Evolutionary conservation across 2,329 filamentous ascomycete species (phyloP).

Genomic region (Beauveria asiatica): DNA sequence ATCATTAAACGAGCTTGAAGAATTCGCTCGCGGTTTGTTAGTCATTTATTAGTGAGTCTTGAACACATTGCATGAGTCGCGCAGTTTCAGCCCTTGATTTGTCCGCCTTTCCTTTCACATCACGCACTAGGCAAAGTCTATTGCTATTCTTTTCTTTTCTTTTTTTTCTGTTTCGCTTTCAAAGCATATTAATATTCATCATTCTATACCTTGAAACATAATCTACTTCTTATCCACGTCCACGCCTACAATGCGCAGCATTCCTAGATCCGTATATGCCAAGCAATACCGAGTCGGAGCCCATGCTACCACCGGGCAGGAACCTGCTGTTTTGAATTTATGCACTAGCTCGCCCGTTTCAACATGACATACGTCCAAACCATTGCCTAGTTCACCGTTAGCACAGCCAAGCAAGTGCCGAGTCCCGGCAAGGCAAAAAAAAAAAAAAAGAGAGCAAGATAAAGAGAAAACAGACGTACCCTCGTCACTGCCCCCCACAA

Average conservation of each 20-base stretch:
- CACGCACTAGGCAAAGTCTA: not conserved
- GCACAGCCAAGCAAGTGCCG: not conserved
- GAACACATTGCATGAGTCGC: not conserved
- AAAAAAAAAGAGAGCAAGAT: no score
- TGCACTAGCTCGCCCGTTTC: conserved; percentile 68
- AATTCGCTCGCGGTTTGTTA: not conserved
- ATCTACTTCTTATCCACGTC: conserved; percentile 35
- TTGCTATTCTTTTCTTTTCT: not conserved
- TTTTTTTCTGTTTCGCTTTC: not conserved
- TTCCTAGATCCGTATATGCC: conserved; percentile 63
- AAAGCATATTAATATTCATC: not conserved
- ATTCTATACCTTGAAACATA: not conserved
- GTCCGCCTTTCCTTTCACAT: not conserved
- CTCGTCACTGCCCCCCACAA: conserved; percentile 68
- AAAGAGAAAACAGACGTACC: conserved; percentile 30
- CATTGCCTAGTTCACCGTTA: conserved; percentile 36
- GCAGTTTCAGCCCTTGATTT: not conserved
- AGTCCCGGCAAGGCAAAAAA: no score
- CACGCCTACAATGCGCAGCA: conserved; percentile 59
- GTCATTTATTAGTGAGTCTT: no score
- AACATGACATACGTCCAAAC: conserved; percentile 61
- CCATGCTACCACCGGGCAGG: conserved; percentile 64
- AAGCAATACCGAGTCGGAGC: conserved; percentile 66
- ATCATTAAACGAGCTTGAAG: not conserved
- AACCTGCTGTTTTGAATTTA: conserved; percentile 58